phyloP scores from a whole-genome alignment of 495 filamentous ascomycete genomes.

The Tuber magnatum region DNA sequence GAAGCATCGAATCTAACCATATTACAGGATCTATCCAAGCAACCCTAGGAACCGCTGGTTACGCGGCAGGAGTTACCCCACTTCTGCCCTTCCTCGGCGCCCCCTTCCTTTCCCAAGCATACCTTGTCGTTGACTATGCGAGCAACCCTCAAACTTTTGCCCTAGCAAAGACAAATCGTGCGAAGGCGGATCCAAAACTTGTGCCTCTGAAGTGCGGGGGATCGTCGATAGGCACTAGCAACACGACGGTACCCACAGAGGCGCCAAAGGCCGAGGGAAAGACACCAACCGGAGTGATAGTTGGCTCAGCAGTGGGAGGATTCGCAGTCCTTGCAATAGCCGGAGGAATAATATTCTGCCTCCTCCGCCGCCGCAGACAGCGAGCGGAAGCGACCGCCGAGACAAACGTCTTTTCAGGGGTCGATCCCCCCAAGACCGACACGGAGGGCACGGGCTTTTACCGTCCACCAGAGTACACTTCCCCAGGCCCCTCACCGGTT shows the following conservation, averaged over 20 bases:
- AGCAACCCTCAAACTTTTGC: constrained; percentile 17
- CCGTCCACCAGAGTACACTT: background rate
- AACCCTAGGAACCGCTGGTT: constrained; percentile 33
- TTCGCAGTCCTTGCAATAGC: constrained; percentile 12
- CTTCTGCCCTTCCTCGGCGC: constrained; percentile 33
- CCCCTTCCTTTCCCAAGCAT: constrained; percentile 38
- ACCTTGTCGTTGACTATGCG: constrained; percentile 35
- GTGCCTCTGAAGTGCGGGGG: constrained; percentile 16
- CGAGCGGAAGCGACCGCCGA: background rate
- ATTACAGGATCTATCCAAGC: constrained; percentile 23
- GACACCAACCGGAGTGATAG: constrained; percentile 22
- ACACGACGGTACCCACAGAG: background rate
- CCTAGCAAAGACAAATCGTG: constrained; percentile 19
- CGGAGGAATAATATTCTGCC: constrained; percentile 15
- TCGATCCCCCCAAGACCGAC: constrained; percentile 4
- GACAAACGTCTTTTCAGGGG: background rate
- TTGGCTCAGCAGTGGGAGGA: constrained; percentile 31
- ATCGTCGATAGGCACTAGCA: background rate
- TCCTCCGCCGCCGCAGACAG: constrained; percentile 20
- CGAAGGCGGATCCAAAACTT: background rate
- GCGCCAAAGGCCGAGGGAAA: background rate
- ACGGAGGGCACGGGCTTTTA: background rate
- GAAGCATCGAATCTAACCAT: background rate
- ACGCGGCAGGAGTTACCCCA: constrained; percentile 16
- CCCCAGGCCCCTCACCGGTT: background rate